phyloP scores from a whole-genome alignment of 768 basidiomycete species.

The Panus rudis region DNA sequence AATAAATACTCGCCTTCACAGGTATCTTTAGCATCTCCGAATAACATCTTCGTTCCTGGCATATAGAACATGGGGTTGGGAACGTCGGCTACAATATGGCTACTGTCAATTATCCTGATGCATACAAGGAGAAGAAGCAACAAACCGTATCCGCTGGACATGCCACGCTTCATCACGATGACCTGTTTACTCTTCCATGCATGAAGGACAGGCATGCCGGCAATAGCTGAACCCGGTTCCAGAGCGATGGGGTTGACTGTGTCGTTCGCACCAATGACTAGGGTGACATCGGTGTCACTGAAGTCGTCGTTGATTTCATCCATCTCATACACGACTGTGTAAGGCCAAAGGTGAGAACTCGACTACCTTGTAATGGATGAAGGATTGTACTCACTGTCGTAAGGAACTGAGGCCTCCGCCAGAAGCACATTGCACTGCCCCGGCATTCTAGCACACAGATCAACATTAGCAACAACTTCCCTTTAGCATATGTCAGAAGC shows the following conservation, averaged over 20 bases:
- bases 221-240: conserved; percentile 80
- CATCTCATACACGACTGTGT: conserved; percentile 84
- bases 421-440: conserved; percentile 90
- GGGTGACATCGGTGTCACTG: conserved; percentile 78
- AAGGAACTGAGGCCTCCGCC: conserved; percentile 85
- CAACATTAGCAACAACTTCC: background rate
- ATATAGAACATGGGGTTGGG: conserved; percentile 95
- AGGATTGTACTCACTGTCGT: conserved; percentile 56
- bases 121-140: conserved; percentile 1
- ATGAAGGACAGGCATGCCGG: conserved; percentile 88
- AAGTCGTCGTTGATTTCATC: conserved; percentile 95
- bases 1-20: conserved; percentile 57
- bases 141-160: conserved; percentile 82
- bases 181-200: conserved; percentile 94
- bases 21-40: conserved; percentile 87
- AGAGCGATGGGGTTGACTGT: conserved; percentile 89
- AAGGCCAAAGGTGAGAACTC: conserved; percentile 1
- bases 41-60: conserved; percentile 85
- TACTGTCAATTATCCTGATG: background rate
- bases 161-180: conserved; percentile 87
- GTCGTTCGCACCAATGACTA: conserved; percentile 89
- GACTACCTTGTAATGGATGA: background rate
- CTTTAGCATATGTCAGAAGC: background rate
- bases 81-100: conserved; percentile 53
- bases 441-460: conserved; percentile 58